Evolutionary conservation across 169 alveolate species (phyloP), one percentile per base, ranked within the genome.

Genomic region (Plasmodium fragile): DNA sequence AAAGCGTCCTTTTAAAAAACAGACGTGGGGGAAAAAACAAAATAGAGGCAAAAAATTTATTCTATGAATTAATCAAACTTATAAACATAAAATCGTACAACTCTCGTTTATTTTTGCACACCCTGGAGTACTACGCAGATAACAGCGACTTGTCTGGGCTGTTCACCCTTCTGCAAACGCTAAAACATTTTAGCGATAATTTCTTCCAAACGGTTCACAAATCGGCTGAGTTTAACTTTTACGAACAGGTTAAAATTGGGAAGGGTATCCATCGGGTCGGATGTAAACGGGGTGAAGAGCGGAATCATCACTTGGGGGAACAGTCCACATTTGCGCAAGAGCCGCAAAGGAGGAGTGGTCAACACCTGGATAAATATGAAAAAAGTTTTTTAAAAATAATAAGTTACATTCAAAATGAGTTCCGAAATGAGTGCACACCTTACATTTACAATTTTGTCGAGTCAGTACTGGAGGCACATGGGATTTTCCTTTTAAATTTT

Each of bases 61-160:
- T 36, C 65, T 83, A 83, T 6, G 92, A 83, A 73, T 32, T 83
- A 72, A 72, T 71, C 77, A 83, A 83, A 83, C n/a, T 83, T 52
- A 36, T 65, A 4, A 72, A 83, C 41, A 83, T 83, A 83, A 83
- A 71, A 22, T 83, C 92, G 11, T 83, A 83, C 18, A 49, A 72
- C 39, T 45, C 30, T 39, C 22, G 65, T 28, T 43, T 83, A 0
- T 83, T 83, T 49, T 8, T 83, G 39, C 65, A 83, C 65, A 43
- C 72, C 22, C 55, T 83, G 79, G 83, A 83, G 16, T 72, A 83
- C 41, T 83, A 83, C 45, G 55, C 65, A 32, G 92, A 83, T 72
- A 83, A 83, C 45, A 59, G 59, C 18, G 79, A 83, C 49, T 25
- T 83, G 25, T 83, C 92, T 45, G 83, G 45, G 6, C 16, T 83